Evolutionary conservation across 169 alveolate genomes (phyloP).

Genomic region (Cryptosporidium tyzzeri): DNA sequence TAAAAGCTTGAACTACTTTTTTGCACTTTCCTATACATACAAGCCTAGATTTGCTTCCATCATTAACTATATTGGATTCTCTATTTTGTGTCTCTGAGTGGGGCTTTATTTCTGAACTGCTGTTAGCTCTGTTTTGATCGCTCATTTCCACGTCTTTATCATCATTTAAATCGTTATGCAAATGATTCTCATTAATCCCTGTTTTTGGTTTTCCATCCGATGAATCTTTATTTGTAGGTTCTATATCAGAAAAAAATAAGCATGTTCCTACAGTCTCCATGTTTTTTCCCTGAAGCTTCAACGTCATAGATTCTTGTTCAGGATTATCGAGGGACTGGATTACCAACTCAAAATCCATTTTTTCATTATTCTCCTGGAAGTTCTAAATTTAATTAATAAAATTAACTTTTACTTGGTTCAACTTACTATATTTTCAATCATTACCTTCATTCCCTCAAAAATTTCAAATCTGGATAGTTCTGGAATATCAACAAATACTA

Average conservation of each 20-base stretch:
- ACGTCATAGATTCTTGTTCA: constrained; percentile 11
- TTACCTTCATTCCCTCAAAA: constrained; percentile 56
- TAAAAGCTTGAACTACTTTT: constrained; percentile 60
- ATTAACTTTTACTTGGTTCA: neutral
- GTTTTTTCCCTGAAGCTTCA: constrained; percentile 45
- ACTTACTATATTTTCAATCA: constrained; percentile 49
- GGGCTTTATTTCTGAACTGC: neutral
- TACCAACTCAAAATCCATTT: constrained; percentile 2
- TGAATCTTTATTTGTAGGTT: neutral
- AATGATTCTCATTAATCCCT: neutral
- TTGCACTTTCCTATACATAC: constrained; percentile 47
- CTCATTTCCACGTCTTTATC: neutral
- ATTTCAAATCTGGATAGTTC: constrained; percentile 63
- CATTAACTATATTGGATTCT: neutral
- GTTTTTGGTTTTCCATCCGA: neutral
- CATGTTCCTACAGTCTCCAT: constrained; percentile 63
- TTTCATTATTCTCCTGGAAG: constrained; percentile 8
- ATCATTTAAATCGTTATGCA: neutral
- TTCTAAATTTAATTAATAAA: neutral
- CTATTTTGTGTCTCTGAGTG: neutral
- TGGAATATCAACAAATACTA: constrained; percentile 65
- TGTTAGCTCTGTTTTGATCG: neutral
- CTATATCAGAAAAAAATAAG: constrained; percentile 21
- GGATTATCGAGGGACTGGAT: constrained; percentile 14
- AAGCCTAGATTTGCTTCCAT: constrained; percentile 1